phyloP scores from a whole-genome alignment of 345 rosid species.

The Murraya koenigii region DNA sequence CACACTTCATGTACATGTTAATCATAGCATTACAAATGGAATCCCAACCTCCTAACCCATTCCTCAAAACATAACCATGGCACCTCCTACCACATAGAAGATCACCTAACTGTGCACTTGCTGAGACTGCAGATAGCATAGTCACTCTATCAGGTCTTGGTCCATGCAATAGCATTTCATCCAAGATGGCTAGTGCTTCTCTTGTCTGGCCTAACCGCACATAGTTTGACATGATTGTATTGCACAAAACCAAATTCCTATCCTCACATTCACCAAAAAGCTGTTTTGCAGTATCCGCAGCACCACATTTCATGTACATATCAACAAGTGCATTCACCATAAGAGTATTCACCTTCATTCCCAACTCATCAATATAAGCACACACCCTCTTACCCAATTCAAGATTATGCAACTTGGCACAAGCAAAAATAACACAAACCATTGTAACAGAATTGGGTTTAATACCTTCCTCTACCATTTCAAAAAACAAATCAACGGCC shows the following conservation, averaged over 20 bases:
- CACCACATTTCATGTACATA: conserved; percentile 73
- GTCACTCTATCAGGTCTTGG: conserved; percentile 56
- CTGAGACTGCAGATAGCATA: conserved; percentile 48
- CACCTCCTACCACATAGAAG: conserved; percentile 40
- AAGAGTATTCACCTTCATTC: conserved; percentile 37
- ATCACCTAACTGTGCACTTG: conserved; percentile 48
- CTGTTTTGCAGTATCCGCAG: conserved; percentile 36
- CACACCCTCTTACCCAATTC: conserved; percentile 42
- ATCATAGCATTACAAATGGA: conserved; percentile 47
- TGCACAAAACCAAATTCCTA: conserved; percentile 49
- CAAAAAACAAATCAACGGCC: conserved; percentile 55
- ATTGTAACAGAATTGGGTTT: conserved; percentile 54
- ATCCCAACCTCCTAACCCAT: conserved; percentile 49
- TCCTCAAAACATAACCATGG: conserved; percentile 59
- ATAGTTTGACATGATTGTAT: conserved; percentile 56
- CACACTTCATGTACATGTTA: conserved; percentile 70
- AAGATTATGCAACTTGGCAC: conserved; percentile 59
- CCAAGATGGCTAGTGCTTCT: conserved; percentile 49
- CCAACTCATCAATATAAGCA: conserved; percentile 34
- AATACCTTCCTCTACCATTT: conserved; percentile 44
- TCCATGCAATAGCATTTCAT: conserved; percentile 41
- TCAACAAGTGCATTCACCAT: conserved; percentile 66
- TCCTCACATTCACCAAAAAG: conserved; percentile 45
- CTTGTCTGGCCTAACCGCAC: conserved; percentile 44
- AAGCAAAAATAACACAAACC: conserved; percentile 62